Evolutionary conservation across 2,329 filamentous ascomycete species (phyloP).

Genomic region (Aspergillus texensis): DNA sequence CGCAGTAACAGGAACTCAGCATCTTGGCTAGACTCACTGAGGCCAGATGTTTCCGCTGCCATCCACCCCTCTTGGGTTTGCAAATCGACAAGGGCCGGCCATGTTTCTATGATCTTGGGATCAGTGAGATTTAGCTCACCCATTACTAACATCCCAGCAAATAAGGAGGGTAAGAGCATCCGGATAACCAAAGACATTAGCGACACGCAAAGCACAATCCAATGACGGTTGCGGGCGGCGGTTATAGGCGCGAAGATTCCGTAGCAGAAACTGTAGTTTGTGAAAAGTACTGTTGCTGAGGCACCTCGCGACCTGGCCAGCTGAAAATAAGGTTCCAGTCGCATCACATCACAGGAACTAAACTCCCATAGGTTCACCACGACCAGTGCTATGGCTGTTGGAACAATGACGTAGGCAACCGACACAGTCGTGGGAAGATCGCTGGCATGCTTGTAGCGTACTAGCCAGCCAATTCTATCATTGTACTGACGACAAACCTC

Average conservation of each 20-base stretch:
- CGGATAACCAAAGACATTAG: constrained; percentile 18
- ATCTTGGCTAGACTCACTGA: not conserved
- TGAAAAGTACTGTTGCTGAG: constrained; percentile 21
- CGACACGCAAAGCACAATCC: constrained; percentile 21
- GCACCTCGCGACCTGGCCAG: constrained; percentile 16
- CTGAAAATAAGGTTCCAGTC: constrained; percentile 27
- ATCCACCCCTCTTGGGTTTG: constrained; percentile 9
- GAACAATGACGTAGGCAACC: constrained; percentile 18
- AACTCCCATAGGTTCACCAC: constrained; percentile 20
- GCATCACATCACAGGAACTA: constrained; percentile 21
- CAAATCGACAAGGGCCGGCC: constrained; percentile 11
- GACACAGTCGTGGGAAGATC: not conserved
- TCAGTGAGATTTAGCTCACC: not conserved
- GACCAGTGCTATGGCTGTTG: constrained; percentile 20
- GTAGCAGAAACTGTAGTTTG: constrained; percentile 24
- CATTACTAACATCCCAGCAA: constrained; percentile 21
- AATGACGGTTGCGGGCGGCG: constrained; percentile 23
- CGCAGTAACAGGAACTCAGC: not conserved
- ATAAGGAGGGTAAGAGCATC: constrained; percentile 19
- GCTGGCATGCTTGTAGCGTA: not conserved
- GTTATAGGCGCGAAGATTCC: constrained; percentile 19
- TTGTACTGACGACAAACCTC: constrained; percentile 20
- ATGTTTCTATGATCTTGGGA: not conserved
- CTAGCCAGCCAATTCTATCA: constrained; percentile 1
- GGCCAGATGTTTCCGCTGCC: not conserved